phyloP scores from a whole-genome alignment of 768 basidiomycete genomes.

The Lactarius indigo region DNA sequence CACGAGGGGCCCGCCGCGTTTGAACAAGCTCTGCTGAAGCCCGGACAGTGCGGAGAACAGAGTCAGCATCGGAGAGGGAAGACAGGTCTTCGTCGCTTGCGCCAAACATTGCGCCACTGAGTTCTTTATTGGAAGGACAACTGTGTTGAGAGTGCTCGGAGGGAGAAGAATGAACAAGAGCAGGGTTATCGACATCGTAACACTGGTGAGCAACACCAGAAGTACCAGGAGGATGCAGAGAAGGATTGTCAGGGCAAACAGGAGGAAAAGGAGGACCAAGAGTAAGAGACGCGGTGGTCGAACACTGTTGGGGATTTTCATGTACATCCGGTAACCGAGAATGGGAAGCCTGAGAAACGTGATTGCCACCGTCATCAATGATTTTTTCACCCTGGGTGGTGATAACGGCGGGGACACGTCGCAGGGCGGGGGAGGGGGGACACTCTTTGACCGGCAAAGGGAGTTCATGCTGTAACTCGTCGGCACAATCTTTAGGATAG shows the following conservation, averaged over 20 bases:
- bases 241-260: conserved; percentile 16
- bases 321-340: conserved; percentile 18
- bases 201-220: conserved; percentile 18
- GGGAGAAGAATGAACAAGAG: conserved; percentile 23
- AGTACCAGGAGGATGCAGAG: conserved; percentile 22
- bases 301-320: conserved; percentile 12
- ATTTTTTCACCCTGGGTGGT: conserved; percentile 1
- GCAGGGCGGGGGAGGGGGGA: neutral
- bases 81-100: conserved; percentile 31
- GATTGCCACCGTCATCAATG: neutral
- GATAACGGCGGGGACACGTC: neutral
- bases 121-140: conserved; percentile 19
- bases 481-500: conserved; percentile 9
- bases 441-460: conserved; percentile 23
- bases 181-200: conserved; percentile 12
- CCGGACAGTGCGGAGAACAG: conserved; percentile 11
- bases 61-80: conserved; percentile 35
- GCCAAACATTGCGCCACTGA: conserved; percentile 25
- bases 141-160: conserved; percentile 15
- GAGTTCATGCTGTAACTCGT: conserved; percentile 4
- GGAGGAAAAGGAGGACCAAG: conserved; percentile 21
- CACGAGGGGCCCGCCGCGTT: conserved; percentile 3
- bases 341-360: conserved; percentile 18
- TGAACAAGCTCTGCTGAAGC: conserved; percentile 17
- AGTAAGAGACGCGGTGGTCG: conserved; percentile 12